Percentiles rank a stretch among this genome's conserved stretches.
Conservation (phyloP, 352 stramenopile genomes). For the Pythium chondricola region DNA sequence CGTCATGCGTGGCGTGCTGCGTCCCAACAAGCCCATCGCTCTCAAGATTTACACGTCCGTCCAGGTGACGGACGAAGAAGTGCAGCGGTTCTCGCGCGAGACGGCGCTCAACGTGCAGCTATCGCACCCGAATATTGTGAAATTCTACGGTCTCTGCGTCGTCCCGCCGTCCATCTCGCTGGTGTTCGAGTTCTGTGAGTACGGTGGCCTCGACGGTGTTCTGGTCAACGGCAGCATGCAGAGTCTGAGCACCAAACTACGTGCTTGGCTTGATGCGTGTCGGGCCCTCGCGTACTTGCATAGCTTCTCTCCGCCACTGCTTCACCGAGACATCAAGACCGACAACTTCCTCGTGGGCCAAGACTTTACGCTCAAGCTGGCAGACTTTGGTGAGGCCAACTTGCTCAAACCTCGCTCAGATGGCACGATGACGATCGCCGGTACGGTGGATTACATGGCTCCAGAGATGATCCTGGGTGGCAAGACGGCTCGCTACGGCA, state of each 20-base stretch:
- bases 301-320: conserved; percentile 70
- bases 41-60: conserved; percentile 86
- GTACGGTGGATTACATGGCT: conserved; percentile 84
- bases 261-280: conserved; percentile 80
- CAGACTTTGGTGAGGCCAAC: conserved; percentile 83
- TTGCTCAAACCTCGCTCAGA: conserved; percentile 68
- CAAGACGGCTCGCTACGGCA: conserved; percentile 74
- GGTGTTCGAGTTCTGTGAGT: conserved; percentile 86
- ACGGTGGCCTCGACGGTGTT: conserved; percentile 61
- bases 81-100: conserved; percentile 73
- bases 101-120: conserved; percentile 76
- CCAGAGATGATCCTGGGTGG: conserved; percentile 80
- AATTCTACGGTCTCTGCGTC: conserved; percentile 77
- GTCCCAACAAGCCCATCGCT: conserved; percentile 50
- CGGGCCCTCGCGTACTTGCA: conserved; percentile 78
- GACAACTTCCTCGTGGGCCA: conserved; percentile 82
- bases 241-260: conserved; percentile 67
- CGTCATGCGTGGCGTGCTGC: conserved; percentile 69
- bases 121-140: conserved; percentile 80
- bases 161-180: conserved; percentile 80
- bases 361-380: conserved; percentile 74
- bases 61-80: conserved; percentile 78
- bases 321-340: conserved; percentile 84
- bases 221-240: conserved; percentile 46
- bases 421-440: conserved; percentile 81